These are phyloP conservation scores for Acanthamoeba triangularis DNA, from an alignment of 208 protist genomes.

Conservation along the genomic window DNA sequence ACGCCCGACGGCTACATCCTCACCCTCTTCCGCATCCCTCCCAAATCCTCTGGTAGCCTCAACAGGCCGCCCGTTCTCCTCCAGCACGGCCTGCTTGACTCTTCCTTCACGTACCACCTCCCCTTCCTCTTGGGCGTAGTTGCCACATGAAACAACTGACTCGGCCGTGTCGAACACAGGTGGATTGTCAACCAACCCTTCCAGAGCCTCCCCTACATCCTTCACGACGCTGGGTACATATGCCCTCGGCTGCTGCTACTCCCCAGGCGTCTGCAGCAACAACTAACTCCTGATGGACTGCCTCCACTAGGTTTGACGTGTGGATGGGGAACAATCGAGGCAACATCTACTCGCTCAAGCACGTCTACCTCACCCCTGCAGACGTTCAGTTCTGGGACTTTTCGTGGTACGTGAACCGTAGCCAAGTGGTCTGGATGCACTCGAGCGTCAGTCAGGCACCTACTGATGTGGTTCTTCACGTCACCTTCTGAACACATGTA, in stretches of 20 bases:
- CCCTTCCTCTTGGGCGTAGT: background rate
- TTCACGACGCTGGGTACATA: constrained; percentile 81
- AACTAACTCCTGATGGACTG: too few relatives aligned
- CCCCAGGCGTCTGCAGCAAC: too few relatives aligned
- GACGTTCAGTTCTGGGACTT: constrained; percentile 82
- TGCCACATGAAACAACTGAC: background rate
- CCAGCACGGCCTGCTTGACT: constrained; percentile 82
- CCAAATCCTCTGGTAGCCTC: background rate
- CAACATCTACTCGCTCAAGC: constrained; percentile 83
- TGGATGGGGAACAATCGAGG: constrained; percentile 86
- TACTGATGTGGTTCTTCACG: background rate
- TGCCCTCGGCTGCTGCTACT: background rate
- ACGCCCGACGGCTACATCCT: constrained; percentile 82
- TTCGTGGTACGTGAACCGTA: background rate
- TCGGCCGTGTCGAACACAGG: background rate
- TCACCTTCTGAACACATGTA: background rate
- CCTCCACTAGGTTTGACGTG: constrained; percentile 80
- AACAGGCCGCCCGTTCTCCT: constrained; percentile 60
- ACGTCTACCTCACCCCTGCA: constrained; percentile 51
- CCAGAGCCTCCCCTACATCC: constrained; percentile 82
- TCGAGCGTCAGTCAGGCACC: background rate
- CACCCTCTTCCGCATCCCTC: constrained; percentile 76
- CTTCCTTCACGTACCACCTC: constrained; percentile 74
- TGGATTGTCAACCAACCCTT: constrained; percentile 82
- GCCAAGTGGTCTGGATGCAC: background rate